Percentiles rank a stretch among this genome's conserved stretches.
Conservation (phyloP, 192 early-diverging fungal species). For the Radiomyces spectabilis region DNA sequence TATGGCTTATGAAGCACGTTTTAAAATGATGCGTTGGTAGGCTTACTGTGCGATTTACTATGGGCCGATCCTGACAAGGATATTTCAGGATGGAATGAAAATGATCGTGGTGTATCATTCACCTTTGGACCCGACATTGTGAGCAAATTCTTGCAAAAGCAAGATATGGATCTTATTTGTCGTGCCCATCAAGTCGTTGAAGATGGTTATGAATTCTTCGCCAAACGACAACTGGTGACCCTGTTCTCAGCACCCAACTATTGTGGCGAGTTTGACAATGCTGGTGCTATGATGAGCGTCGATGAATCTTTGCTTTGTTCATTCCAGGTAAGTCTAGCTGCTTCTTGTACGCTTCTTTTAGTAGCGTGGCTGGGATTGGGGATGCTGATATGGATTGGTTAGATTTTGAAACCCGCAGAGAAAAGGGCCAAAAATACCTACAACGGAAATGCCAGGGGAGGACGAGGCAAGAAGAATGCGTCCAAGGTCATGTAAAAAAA, state of each 20-base stretch:
- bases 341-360: neutral
- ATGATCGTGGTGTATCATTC: conserved; percentile 91
- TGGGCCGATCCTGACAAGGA: conserved; percentile 98
- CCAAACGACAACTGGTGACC: conserved; percentile 90
- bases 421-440: conserved; percentile 78
- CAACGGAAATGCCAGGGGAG: conserved; percentile 58
- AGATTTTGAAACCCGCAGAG: conserved; percentile 95
- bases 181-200: conserved; percentile 97
- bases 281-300: conserved; percentile 85
- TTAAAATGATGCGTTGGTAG: conserved; percentile 30
- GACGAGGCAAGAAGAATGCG: conserved; percentile 64
- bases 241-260: conserved; percentile 94
- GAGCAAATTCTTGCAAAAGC: conserved; percentile 84
- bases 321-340: conserved; percentile 47
- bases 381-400: neutral
- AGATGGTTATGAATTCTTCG: conserved; percentile 98
- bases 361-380: neutral
- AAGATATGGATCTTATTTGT: conserved; percentile 95
- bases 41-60: conserved; percentile 87
- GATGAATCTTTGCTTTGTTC: conserved; percentile 82
- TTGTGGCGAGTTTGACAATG: conserved; percentile 87
- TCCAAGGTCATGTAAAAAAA: too few relatives aligned
- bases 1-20: too few relatives aligned
- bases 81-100: conserved; percentile 90
- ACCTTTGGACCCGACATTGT: conserved; percentile 95